Evolutionary conservation across 73 alveolate genomes (phyloP), one percentile per base, ranked within the genome.

Genomic region (Blepharisma stoltei): DNA sequence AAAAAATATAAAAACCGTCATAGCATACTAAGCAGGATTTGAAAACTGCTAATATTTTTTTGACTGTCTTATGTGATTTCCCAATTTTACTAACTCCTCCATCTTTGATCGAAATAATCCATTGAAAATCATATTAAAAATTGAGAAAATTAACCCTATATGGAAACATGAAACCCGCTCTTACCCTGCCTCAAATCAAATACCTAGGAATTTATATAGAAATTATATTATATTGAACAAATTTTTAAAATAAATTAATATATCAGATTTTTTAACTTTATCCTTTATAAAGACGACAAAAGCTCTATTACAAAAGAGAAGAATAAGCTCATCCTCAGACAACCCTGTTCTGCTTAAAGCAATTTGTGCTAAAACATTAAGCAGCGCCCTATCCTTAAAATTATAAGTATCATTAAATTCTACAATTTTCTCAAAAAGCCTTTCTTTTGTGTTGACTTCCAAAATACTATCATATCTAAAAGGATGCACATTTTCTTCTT

Each of bases 351-450:
- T 9, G 11, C 54, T 11, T 38, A 69, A 7, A 0, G 55, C 67
- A 23, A 69, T 9, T 7, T 44, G 27, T 37, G 71, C 81, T 1
- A 69, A 53, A 69, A 38, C 65, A 14, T 69, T 69, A 9, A 9
- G 20, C 14, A 60, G 2, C 0, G 23, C 27, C n/a, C 60, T 5
- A 7, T 43, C 27, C 14, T 38, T 18, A 69, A 43, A 43, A 11
- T 8, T 18, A 37, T 44, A 14, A 7, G 11, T 53, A 1, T 9
- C 21, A 25, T 37, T 14, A 43, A 44, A 46, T 20, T 38, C 41
- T 9, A 69, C 41, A n/a, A 25, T 25, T 44, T 14, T 14, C 14
- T 38, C 79, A 69, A 69, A 69, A 9, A 69, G 45, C n/a, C 38
- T 20, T 69, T 69, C 79, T 14, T 7, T 14, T 7, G 14, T 43